Conservation (phyloP, 2,329 filamentous ascomycete genomes). For the Cyphellophora attinorum region DNA sequence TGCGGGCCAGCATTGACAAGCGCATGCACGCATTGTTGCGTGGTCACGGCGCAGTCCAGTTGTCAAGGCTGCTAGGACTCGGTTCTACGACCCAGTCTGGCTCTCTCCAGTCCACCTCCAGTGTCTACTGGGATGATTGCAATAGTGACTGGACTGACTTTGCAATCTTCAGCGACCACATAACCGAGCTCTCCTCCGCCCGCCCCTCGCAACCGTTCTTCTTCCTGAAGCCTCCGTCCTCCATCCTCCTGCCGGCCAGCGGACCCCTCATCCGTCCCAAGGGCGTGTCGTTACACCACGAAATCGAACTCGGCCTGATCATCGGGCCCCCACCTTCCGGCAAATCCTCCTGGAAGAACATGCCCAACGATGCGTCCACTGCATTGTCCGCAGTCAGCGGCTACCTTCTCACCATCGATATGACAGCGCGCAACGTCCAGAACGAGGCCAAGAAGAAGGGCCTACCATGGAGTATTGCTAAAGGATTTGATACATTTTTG, state of each 20-base stretch:
- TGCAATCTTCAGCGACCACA: constrained; percentile 60
- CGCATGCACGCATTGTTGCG: no score
- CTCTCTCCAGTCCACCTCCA: constrained; percentile 4
- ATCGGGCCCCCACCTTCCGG: constrained; percentile 35
- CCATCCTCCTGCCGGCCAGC: constrained; percentile 61
- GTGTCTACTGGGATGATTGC: neutral
- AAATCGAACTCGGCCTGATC: constrained; percentile 85
- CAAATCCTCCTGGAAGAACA: constrained; percentile 41
- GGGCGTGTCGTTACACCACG: constrained; percentile 82
- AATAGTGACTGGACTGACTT: constrained; percentile 11
- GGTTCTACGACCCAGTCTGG: constrained; percentile 1
- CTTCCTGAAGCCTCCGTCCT: constrained; percentile 90
- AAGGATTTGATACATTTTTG: constrained; percentile 96
- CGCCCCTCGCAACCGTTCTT: constrained; percentile 95
- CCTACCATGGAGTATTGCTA: constrained; percentile 89
- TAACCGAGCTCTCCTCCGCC: constrained; percentile 79
- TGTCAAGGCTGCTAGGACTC: constrained; percentile 1
- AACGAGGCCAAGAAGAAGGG: constrained; percentile 96
- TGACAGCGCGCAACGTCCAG: constrained; percentile 93
- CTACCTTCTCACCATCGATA: constrained; percentile 88
- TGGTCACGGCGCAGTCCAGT: constrained; percentile 2
- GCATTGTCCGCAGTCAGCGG: constrained; percentile 72
- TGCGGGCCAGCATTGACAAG: no score
- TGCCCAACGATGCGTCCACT: constrained; percentile 46
- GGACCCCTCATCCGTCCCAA: constrained; percentile 74